A percentile compares a stretch with the other conserved stretches of the same genome.
Evolutionary conservation across 1,284 basidiomycete genomes (phyloP).

Genomic region (Puccinia polysora): DNA sequence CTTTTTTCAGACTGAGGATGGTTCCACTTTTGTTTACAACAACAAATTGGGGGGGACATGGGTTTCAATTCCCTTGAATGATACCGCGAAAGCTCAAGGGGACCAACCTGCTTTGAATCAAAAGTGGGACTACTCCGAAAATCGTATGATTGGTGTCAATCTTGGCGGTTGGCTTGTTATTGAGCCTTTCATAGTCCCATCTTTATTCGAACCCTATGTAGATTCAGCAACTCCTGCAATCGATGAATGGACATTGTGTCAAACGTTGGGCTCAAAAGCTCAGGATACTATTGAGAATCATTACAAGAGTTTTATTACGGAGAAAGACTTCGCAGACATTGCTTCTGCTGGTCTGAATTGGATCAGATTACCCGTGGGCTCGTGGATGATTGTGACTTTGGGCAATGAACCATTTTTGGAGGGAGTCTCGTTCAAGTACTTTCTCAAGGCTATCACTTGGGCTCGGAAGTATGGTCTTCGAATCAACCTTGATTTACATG

Average conservation of each 20-base stretch:
- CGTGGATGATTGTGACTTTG: conserved; percentile 77
- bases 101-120: conserved; percentile 53
- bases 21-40: conserved; percentile 37
- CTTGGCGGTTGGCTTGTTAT: conserved; percentile 84
- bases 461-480: conserved; percentile 82
- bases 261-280: conserved; percentile 63
- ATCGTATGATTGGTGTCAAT: conserved; percentile 62
- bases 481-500: conserved; percentile 77
- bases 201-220: conserved; percentile 50
- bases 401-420: conserved; percentile 74
- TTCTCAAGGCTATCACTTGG: conserved; percentile 72
- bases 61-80: conserved; percentile 65
- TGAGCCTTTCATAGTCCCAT: conserved; percentile 70
- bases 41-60: conserved; percentile 52
- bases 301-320: conserved; percentile 74
- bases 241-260: conserved; percentile 73
- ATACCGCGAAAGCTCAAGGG: conserved; percentile 61
- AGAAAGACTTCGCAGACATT: conserved; percentile 83
- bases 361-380: conserved; percentile 55
- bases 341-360: conserved; percentile 73
- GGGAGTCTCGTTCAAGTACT: conserved; percentile 70
- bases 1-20: conserved; percentile 36
- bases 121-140: conserved; percentile 48
- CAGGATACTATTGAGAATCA: conserved; percentile 60
- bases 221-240: conserved; percentile 54